phyloP scores from a whole-genome alignment of 495 filamentous ascomycete genomes.

The Penicillium subrubescens region DNA sequence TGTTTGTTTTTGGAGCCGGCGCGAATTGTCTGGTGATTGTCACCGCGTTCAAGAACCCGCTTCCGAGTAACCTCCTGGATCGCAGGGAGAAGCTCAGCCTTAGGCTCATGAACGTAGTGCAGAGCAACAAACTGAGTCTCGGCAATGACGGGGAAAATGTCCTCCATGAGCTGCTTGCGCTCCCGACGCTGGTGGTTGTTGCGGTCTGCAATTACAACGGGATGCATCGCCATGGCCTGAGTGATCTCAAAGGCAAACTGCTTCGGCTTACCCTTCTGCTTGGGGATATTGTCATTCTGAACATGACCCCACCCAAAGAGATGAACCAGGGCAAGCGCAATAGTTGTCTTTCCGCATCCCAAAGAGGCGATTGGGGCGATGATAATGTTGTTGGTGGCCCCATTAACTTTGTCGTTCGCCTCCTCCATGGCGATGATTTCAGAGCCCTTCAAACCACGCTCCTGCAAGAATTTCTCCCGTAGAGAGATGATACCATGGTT shows the following conservation, averaged over 20 bases:
- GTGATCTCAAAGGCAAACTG: constrained; percentile 70
- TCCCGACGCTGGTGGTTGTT: constrained; percentile 93
- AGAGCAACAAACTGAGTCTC: constrained; percentile 82
- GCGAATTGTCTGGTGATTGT: constrained; percentile 98
- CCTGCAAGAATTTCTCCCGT: constrained; percentile 80
- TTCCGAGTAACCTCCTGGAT: constrained; percentile 76
- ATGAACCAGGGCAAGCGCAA: constrained; percentile 78
- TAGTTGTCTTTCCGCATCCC: constrained; percentile 94
- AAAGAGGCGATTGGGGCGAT: constrained; percentile 88
- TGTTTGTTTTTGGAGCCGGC: constrained; percentile 43
- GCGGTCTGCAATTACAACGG: constrained; percentile 86
- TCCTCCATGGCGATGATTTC: constrained; percentile 76
- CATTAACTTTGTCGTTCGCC: constrained; percentile 28
- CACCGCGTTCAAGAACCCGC: constrained; percentile 81
- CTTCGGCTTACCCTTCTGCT: constrained; percentile 67
- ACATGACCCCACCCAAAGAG: constrained; percentile 93
- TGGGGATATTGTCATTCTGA: constrained; percentile 95
- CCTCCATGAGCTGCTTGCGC: constrained; percentile 80
- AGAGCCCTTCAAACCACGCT: constrained; percentile 78
- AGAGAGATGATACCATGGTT: constrained; percentile 97
- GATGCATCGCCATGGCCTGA: constrained; percentile 55
- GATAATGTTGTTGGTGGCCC: constrained; percentile 65
- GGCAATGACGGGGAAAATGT: constrained; percentile 61
- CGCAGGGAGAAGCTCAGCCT: constrained; percentile 51
- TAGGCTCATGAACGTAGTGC: constrained; percentile 82